Evolutionary conservation across 139 green algal genomes (phyloP).

Genomic region (Deuterostichococcus epilithicus): DNA sequence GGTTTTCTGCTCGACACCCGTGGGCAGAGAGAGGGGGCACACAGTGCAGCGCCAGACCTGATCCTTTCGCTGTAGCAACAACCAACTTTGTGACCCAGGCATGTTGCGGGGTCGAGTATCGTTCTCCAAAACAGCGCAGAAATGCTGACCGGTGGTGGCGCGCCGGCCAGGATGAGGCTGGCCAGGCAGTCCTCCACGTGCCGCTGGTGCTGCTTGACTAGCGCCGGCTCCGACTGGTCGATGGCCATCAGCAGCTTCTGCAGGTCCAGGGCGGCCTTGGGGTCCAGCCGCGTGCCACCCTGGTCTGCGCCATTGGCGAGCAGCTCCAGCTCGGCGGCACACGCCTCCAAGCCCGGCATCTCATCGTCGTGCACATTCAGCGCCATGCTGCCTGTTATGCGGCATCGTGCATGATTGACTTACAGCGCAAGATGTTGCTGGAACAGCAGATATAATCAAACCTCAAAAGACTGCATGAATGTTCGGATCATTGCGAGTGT

Average conservation of each 20-base stretch:
- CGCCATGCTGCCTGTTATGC: constrained; percentile 61
- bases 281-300: constrained; percentile 28
- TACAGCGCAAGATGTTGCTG: constrained; percentile 76
- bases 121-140: background rate
- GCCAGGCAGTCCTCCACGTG: constrained; percentile 65
- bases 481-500: no score
- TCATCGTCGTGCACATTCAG: constrained; percentile 71
- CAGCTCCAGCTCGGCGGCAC: constrained; percentile 79
- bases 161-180: constrained; percentile 53
- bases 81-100: background rate
- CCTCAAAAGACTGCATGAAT: no score
- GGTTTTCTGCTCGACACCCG: background rate
- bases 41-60: background rate
- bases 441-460: no score
- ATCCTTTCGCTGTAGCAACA: background rate
- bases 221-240: constrained; percentile 28
- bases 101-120: background rate
- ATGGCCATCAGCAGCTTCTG: constrained; percentile 72
- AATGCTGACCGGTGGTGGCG: constrained; percentile 37
- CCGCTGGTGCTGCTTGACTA: constrained; percentile 67
- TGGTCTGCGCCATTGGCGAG: constrained; percentile 49
- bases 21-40: background rate
- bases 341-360: constrained; percentile 67
- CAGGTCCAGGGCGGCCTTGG: constrained; percentile 56
- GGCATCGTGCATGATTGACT: constrained; percentile 47